phyloP scores from a whole-genome alignment of 2,329 filamentous ascomycete genomes.

The Moelleriella libera region DNA sequence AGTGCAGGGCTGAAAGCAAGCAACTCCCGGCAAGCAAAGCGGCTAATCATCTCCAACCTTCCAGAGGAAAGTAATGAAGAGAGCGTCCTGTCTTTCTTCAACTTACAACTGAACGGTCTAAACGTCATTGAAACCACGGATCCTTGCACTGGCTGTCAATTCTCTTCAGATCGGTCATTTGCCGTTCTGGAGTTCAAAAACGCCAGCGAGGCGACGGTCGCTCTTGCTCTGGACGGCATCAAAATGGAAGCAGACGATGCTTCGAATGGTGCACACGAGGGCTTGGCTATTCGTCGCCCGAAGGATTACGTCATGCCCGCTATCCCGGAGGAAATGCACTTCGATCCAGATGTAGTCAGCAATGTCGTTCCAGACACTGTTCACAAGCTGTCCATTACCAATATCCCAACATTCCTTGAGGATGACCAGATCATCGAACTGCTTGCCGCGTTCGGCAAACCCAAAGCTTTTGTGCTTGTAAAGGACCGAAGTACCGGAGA shows the following conservation, averaged over 20 bases:
- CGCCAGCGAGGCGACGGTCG: conserved; percentile 77
- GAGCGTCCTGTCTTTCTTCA: conserved; percentile 71
- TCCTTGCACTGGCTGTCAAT: conserved; percentile 71
- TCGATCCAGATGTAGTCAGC: conserved; percentile 64
- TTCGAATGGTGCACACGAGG: conserved; percentile 36
- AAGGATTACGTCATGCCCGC: conserved; percentile 96
- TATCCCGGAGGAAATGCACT: conserved; percentile 55
- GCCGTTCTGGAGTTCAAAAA: conserved; percentile 86
- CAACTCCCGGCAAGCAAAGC: conserved; percentile 87
- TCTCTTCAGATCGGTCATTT: conserved; percentile 67
- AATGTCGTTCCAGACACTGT: conserved; percentile 78
- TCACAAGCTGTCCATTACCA: conserved; percentile 88
- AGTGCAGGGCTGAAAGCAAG: conserved; percentile 78
- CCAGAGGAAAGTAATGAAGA: conserved; percentile 64
- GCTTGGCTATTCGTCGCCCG: conserved; percentile 68
- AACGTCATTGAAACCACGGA: conserved; percentile 78
- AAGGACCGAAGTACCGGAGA: conserved; percentile 78
- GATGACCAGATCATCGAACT: conserved; percentile 90
- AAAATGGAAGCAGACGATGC: conserved; percentile 67
- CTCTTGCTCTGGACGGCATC: conserved; percentile 78
- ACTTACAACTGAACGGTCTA: conserved; percentile 88
- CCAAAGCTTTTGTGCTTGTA: conserved; percentile 83
- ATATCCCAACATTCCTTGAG: conserved; percentile 74
- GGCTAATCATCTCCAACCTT: conserved; percentile 77
- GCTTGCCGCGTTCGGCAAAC: conserved; percentile 76